Evolutionary conservation across 768 basidiomycete genomes (phyloP), one percentile per base, ranked within the genome.

Genomic region (Tulasnella sp.): DNA sequence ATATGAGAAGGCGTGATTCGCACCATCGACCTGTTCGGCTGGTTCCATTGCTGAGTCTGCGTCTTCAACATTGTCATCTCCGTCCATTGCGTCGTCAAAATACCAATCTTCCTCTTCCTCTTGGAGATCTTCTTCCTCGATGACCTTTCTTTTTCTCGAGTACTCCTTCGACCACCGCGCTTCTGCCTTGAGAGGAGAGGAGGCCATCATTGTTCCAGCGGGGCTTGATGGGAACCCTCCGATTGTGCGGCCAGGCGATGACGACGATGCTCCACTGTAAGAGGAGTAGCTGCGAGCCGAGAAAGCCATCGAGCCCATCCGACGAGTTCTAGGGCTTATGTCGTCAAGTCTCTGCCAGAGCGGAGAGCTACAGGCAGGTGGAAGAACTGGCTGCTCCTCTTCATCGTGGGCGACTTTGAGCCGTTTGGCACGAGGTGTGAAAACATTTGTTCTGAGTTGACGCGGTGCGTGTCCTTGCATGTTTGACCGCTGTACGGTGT

Each of bases 291-390:
- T 61, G n/a, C 57, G 57, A 29, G 23, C 23, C 5, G 57, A 46
- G 35, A 72, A 72, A 1, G 71, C 71, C 71, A 72, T 72, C 3
- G 39, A 40, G 23, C 71, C 71, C 71, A 72, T 72, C 1, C 71
- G 37, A 39, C 71, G 71, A 6, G 39, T 40, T 72, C 71, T 26
- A 3, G 71, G 71, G 35, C 71, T 72, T 1, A 40, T 46, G 10
- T 72, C 71, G 35, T 72, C 71, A 3, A 61, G n/a, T 13, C 57
- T 61, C 11, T 61, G 57, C 57, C 57, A 61, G 57, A 61, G 9
- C 2, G 57, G 57, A 15, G 57, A 61, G 57, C 57, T 61, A 29
- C 57, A 61, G 57, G 57, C 57, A 29, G 57, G 57, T 29, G 57
- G 57, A 11, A 61, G 57, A 11, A 23, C n/a, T 29, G 57, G 57